Conservation (phyloP, 2,329 filamentous ascomycete species). For the Neonectria neomacrospora region DNA sequence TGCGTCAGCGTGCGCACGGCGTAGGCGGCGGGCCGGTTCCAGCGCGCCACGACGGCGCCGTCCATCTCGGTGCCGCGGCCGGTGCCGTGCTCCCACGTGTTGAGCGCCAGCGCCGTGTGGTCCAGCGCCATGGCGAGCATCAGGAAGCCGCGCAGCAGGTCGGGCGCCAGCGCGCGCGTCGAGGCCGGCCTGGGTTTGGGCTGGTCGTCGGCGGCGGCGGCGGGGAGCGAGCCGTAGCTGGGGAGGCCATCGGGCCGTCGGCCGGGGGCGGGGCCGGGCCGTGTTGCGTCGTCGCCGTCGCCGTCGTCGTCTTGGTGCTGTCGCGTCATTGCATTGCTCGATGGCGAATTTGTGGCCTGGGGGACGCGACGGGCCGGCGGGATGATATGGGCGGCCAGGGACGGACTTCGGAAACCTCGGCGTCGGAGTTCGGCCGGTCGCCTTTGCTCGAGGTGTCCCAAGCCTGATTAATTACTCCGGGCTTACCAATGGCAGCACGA, state of each 20-base stretch:
- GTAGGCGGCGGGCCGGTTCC: conserved; percentile 54
- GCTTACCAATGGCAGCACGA: background rate
- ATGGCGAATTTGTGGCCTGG: background rate
- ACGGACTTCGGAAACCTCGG: background rate
- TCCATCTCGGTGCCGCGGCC: conserved; percentile 51
- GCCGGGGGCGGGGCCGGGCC: conserved; percentile 11
- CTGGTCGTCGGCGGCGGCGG: conserved; percentile 27
- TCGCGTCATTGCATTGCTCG: background rate
- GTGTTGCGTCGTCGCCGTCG: conserved; percentile 1
- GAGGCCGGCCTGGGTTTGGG: background rate
- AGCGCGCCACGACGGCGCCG: conserved; percentile 47
- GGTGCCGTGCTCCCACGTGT: conserved; percentile 56
- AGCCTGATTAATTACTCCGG: background rate
- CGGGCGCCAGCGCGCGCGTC: conserved; percentile 54
- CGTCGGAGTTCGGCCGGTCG: background rate
- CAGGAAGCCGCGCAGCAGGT: conserved; percentile 57
- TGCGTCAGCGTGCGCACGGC: conserved; percentile 56
- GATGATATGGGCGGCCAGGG: background rate
- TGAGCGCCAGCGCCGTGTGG: conserved; percentile 53
- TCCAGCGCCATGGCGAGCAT: conserved; percentile 59
- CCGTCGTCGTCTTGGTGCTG: background rate
- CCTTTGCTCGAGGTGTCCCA: background rate
- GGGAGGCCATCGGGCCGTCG: conserved; percentile 20
- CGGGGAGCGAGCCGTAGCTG: conserved; percentile 20
- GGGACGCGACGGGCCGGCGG: background rate